phyloP scores from a whole-genome alignment of 352 stramenopile genomes.

The Globisporangium parvum region DNA sequence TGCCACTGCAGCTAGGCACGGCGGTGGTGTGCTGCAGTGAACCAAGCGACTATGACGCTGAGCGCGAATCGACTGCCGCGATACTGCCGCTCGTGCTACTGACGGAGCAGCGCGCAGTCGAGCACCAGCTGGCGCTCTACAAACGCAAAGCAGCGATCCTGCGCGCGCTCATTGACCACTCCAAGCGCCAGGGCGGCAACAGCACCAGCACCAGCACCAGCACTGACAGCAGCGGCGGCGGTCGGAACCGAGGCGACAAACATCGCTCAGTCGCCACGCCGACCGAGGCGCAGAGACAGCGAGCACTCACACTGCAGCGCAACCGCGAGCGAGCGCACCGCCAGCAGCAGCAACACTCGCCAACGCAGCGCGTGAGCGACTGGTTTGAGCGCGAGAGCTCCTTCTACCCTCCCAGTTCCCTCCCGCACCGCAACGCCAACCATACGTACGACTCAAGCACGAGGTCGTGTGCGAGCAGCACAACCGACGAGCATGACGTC shows the following conservation, averaged over 20 bases:
- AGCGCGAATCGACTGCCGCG: no score
- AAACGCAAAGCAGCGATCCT: slow-evolving; percentile 4
- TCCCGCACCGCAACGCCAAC: background rate
- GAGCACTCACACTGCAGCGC: background rate
- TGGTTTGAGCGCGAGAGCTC: slow-evolving; percentile 10
- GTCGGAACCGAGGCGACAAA: background rate
- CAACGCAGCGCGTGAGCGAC: slow-evolving; percentile 10
- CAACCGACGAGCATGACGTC: background rate
- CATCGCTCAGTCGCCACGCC: no score
- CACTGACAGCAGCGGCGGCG: background rate
- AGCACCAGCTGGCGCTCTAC: no score
- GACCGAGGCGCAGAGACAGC: background rate
- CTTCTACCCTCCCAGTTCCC: background rate
- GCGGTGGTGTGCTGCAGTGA: background rate
- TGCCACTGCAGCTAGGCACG: background rate
- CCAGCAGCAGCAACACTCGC: slow-evolving; percentile 6
- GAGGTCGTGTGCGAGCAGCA: background rate
- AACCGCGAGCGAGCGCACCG: slow-evolving; percentile 5
- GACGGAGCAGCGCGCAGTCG: no score
- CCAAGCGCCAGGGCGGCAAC: background rate
- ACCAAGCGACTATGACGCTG: no score
- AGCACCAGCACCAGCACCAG: background rate
- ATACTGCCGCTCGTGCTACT: no score
- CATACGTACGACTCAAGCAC: background rate
- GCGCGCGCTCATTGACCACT: slow-evolving; percentile 3